phyloP scores from a whole-genome alignment of 2,329 filamentous ascomycete genomes.

The Ascochyta viciae-villosae region DNA sequence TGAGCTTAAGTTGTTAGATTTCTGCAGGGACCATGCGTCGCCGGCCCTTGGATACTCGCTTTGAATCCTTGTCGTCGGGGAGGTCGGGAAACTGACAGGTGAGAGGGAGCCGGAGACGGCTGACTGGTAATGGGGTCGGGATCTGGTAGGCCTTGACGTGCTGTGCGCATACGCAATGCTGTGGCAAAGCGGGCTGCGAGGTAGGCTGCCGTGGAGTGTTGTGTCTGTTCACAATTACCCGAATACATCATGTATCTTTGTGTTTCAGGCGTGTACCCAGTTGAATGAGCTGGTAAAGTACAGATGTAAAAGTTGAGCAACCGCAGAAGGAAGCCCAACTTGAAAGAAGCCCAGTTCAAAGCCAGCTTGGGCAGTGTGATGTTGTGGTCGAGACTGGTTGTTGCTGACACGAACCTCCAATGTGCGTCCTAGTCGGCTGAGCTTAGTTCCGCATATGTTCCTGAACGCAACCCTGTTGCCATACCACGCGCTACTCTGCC shows the following conservation, averaged over 20 bases:
- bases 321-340: background rate
- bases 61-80: background rate
- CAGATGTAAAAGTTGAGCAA: background rate
- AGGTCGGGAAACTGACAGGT: background rate
- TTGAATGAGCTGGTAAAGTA: no score
- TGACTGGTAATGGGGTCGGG: background rate
- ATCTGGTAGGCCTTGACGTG: background rate
- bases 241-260: no score
- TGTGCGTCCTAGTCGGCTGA: background rate
- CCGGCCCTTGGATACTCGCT: background rate
- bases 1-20: conserved; percentile 4
- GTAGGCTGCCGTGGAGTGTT: no score
- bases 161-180: background rate
- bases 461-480: background rate
- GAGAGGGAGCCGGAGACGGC: background rate
- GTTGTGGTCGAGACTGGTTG: background rate
- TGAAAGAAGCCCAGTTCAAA: background rate
- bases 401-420: background rate
- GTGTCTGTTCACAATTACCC: no score
- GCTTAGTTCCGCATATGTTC: background rate
- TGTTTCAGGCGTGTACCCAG: no score
- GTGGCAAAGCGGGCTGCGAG: background rate
- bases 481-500: background rate
- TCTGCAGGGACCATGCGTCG: conserved; percentile 3
- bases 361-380: background rate